Evolutionary conservation across 768 basidiomycete species (phyloP), one percentile per base, ranked within the genome.

Genomic region (Dictyophora rubrovolvata): DNA sequence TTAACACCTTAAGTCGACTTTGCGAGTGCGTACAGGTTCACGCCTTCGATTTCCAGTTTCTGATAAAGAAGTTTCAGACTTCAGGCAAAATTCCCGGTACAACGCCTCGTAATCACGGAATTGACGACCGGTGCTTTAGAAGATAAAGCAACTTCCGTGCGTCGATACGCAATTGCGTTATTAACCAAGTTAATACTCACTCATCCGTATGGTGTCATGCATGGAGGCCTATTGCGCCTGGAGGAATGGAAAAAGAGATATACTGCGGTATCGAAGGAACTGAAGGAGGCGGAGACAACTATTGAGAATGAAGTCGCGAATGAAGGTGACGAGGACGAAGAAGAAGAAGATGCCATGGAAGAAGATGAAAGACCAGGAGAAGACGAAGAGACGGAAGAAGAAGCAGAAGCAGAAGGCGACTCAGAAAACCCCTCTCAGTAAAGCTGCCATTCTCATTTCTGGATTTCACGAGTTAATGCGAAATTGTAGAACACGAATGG

Each of bases 71-170:
- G 53, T 47, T 17, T 16, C 55, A 76, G 76, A 54, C 79, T 87
- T 23, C 79, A 75, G 1, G 75, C 77, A 68, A 92, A 90, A 66
- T 93, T 93, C 71, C 92, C 93, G 0, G 89, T 91, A 69, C 87
- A 93, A 62, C 81, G 94, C 0, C 75, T 91, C 34, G 74, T 76
- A 18, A 82, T 93, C 35, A 86, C 93, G 5, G 75, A 78, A 53
- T 81, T 83, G n/a, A 87, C 93, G 0, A 83, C 89, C 34, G 80
- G 76, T 1, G 84, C 88, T 23, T 76, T 99, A 52, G 85, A 92
- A 64, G 95, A 98, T 74, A 98, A 98, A 72, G 85, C 83, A 1
- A 82, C 90, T 18, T 83, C 79, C 6, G 94, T 95, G n/a, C 79
- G 96, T 65, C 90, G 91, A 71, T 81, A 80, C 53, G 87, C 93